Percentiles rank a stretch among this genome's conserved stretches.
Conservation (phyloP, 352 stramenopile species). For the Hyaloperonospora arabidopsidis region DNA sequence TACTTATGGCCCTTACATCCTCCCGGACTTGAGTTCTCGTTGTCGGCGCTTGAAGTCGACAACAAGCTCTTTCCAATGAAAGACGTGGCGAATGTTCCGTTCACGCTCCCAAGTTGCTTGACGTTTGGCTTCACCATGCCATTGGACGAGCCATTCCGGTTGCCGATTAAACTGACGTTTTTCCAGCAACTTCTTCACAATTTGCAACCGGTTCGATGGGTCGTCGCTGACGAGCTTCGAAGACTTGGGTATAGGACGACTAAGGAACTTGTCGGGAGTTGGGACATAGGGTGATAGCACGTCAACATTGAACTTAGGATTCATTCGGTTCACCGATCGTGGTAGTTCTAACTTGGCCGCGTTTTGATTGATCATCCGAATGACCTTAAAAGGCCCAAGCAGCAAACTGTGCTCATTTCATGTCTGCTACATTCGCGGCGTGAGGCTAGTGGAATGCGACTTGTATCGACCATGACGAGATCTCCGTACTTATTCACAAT, state of each 20-base stretch:
- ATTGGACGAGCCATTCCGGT: background rate
- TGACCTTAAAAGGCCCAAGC: too few species aligned
- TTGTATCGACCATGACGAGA: background rate
- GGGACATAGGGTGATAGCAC: background rate
- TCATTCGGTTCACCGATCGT: too few species aligned
- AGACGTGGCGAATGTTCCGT: background rate
- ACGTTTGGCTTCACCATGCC: background rate
- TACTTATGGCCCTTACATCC: background rate
- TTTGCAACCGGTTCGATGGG: constrained; percentile 31
- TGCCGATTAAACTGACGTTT: background rate
- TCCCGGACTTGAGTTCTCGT: background rate
- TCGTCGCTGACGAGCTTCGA: background rate
- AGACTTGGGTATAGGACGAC: background rate
- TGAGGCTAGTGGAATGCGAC: background rate
- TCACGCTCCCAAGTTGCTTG: background rate
- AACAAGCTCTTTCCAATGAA: background rate
- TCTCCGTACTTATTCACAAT: background rate
- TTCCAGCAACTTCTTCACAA: constrained; percentile 19
- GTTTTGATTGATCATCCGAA: too few species aligned
- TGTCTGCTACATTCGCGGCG: background rate
- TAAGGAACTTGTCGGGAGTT: background rate
- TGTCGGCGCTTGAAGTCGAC: background rate
- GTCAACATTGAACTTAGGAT: background rate
- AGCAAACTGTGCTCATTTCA: background rate
- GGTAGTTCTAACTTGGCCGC: too few species aligned